Evolutionary conservation across 345 rosid species (phyloP).

Genomic region (Lepidium didymum): DNA sequence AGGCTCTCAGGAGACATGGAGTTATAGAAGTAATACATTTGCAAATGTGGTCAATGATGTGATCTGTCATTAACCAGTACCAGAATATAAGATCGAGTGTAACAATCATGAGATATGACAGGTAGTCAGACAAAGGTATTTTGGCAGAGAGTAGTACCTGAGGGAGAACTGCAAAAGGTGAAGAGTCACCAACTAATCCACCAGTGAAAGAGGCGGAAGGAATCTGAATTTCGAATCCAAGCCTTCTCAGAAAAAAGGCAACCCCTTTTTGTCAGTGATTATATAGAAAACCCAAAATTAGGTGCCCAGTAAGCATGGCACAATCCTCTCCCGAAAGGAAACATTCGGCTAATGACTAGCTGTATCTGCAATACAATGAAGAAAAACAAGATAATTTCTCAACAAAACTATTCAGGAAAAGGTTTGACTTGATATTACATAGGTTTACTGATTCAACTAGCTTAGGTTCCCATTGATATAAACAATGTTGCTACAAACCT

Average conservation of each 20-base stretch:
- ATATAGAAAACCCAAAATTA: conserved; percentile 90
- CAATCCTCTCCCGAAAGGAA: conserved; percentile 97
- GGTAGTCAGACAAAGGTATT: too few relatives aligned
- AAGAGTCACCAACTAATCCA: conserved; percentile 81
- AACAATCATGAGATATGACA: too few relatives aligned
- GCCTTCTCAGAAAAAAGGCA: conserved; percentile 45
- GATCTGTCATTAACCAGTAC: too few relatives aligned
- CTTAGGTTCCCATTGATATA: background rate
- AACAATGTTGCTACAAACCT: background rate
- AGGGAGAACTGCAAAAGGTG: conserved; percentile 74
- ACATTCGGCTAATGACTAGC: conserved; percentile 70
- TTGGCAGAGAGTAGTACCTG: conserved; percentile 53
- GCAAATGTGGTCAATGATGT: too few relatives aligned
- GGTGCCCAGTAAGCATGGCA: conserved; percentile 99
- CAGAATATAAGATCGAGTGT: too few relatives aligned
- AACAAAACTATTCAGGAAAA: background rate
- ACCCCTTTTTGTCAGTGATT: conserved; percentile 71
- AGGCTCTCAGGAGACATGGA: too few relatives aligned
- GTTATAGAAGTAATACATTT: too few relatives aligned
- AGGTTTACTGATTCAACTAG: background rate
- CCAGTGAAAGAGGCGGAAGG: conserved; percentile 85
- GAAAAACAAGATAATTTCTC: background rate
- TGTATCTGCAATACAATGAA: conserved; percentile 52
- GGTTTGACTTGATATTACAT: background rate
- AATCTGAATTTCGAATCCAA: conserved; percentile 43